Evolutionary conservation across 441 rosid genomes (phyloP), one percentile per base, ranked within the genome.

Genomic region (Mallotus japonicus): DNA sequence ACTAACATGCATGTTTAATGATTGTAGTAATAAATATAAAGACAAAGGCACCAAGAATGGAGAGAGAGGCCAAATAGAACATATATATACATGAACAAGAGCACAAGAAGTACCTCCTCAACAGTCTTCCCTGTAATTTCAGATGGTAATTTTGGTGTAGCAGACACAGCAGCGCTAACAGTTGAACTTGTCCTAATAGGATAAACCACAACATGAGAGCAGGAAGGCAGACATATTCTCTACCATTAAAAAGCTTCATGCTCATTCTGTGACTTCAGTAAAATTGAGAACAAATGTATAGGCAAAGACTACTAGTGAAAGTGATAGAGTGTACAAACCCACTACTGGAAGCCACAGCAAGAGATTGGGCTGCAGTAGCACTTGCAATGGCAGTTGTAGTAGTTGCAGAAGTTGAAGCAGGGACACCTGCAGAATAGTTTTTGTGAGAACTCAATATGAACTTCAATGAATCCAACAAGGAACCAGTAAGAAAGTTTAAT

Each of bases 121-220:
- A 95, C 95, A 65, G 92, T 88, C 87, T 88, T 90, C 75, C 98
- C 99, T 51, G 86, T 85, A 42, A 92, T 91, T 83, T 89, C 98
- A 79, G 95, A 95, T 55, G 98, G 98, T 74, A 91, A 71, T 70
- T 89, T 90, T 68, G 95, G 96, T 61, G 88, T 58, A 70, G 85
- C 69, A 79, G 92, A 53, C 65, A 77, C 82, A 19, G 88, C 75
- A 73, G 89, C 70, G 15, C 81, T 83, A 61, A 77, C 78, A 80
- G 83, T 77, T 64, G 92, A 81, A 83, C 81, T 90, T 67, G 86
- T 81, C 84, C 97, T 89, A 60, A 46, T 55, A 13, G 28, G 7
- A 15, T 11, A 58, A 54, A 62, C 17, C 49, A 42, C 2, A 28
- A 53, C 11, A 32, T 16, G 9, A 28, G 32, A 28, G 32, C 11